These are phyloP conservation scores for Salpingoeca rosetta DNA, from an alignment of 78 protist species.

Conservation along the genomic window DNA sequence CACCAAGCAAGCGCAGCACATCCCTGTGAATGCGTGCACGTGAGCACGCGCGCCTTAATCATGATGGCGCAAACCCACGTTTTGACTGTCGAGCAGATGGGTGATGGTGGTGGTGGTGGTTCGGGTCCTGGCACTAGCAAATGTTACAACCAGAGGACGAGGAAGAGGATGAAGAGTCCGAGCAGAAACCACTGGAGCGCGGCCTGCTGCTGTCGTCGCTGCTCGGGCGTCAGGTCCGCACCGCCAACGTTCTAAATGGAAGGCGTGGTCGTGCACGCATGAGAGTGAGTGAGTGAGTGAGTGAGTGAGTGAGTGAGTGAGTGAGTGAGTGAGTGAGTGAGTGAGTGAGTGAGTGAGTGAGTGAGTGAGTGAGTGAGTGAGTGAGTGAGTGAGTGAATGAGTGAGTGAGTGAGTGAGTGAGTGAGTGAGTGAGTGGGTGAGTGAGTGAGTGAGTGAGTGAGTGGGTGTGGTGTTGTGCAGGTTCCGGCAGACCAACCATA, in stretches of 20 bases:
- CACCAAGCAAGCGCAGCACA: too few relatives aligned
- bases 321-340: not conserved
- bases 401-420: too few relatives aligned
- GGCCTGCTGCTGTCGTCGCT: conserved; percentile 14
- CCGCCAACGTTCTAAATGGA: not conserved
- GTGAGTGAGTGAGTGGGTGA: too few relatives aligned
- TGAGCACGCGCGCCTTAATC: too few relatives aligned
- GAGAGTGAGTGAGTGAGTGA: conserved; percentile 5
- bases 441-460: too few relatives aligned
- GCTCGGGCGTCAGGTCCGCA: not conserved
- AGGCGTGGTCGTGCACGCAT: not conserved
- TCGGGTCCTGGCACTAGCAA: not conserved
- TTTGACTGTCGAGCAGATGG: too few relatives aligned
- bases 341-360: conserved; percentile 3
- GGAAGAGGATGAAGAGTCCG: not conserved
- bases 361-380: conserved; percentile 1
- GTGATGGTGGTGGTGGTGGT: too few relatives aligned
- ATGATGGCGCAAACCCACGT: too few relatives aligned
- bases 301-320: not conserved
- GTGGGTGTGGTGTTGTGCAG: too few relatives aligned
- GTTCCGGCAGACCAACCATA: too few relatives aligned
- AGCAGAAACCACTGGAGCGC: conserved; percentile 4
- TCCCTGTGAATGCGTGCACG: too few relatives aligned
- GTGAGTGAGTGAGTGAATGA: too few relatives aligned
- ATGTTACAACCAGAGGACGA: not conserved